Evolutionary conservation across 805 yeast species (phyloP), one percentile per base, ranked within the genome.

Genomic region (Saccharomycopsis oosterbeekiorum): DNA sequence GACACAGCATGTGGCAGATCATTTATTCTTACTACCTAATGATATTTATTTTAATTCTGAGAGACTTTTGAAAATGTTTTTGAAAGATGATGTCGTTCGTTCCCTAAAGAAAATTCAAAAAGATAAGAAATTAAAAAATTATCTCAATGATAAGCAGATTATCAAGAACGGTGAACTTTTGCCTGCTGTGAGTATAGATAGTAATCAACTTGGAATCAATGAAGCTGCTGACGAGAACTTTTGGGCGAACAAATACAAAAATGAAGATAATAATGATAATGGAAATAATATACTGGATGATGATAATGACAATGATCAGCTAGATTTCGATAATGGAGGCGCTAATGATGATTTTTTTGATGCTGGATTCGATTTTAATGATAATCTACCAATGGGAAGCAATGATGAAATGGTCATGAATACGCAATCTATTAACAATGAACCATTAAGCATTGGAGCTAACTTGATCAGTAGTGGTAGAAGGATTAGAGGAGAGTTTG

Each of bases 41-140:
- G 96, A 89, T 70, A 76, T 81, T 64, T 84, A 81, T 64, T 89
- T 88, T 71, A 80, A 86, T 5, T 84, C 96, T 0, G 81, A 81
- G 57, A 80, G 83, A 61, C 78, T 93, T 60, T 80, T 88, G 9
- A 80, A 80, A 61, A 75, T 89, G 40, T 88, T 88, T 68, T 73
- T 85, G 55, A 88, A 88, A 69, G 96, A 96, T 2, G 69, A 70
- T 12, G 76, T n/a, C 37, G 64, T 63, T 14, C 50, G 54, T 21
- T 54, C 59, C 14, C 17, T 63, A 10, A 34, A 59, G 21, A 53
- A 56, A 40, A 60, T 40, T 4, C 39, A 61, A n/a, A 29, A 12
- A 8, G 26, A 37, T 34, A 24, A 11, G 8, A 39, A 9, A 14
- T 15, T 34, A 6, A 34, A 36, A 15, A 36, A 37, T 19, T 59